Conservation (phyloP, 1,284 basidiomycete species). For the Ceratobasidium sp. region DNA sequence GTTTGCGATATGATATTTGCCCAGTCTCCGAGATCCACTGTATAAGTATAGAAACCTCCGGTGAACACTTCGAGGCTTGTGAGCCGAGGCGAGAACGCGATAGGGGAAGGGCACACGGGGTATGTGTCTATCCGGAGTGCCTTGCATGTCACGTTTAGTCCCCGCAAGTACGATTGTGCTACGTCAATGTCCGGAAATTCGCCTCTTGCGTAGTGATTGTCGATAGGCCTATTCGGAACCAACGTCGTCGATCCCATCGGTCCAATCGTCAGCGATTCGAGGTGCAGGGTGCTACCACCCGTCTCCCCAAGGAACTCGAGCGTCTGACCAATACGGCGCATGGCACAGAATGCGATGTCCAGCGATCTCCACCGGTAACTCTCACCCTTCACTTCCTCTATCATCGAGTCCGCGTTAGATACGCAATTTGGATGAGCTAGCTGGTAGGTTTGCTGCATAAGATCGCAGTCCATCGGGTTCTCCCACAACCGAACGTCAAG, state of each 20-base stretch:
- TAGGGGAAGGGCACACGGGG: neutral
- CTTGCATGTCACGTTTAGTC: neutral
- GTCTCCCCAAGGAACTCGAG: neutral
- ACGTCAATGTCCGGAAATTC: neutral
- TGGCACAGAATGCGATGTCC: neutral
- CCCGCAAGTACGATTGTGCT: neutral
- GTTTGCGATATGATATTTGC: neutral
- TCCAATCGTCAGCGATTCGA: conserved; percentile 4
- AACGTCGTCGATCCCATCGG: neutral
- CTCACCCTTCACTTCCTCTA: neutral
- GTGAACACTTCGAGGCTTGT: conserved; percentile 7
- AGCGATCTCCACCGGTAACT: conserved; percentile 14
- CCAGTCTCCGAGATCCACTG: neutral
- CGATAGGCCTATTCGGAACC: neutral
- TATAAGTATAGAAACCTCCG: neutral
- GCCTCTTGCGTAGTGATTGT: neutral
- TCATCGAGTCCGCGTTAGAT: too few species aligned
- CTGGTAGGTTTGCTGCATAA: neutral
- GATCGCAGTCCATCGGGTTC: neutral
- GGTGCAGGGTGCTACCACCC: neutral
- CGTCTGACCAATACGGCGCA: neutral
- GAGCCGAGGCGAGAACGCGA: conserved; percentile 10
- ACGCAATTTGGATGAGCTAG: neutral
- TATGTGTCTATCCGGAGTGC: conserved; percentile 7
- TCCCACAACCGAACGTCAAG: conserved; percentile 1